Percentiles rank a stretch among this genome's conserved stretches.
These are phyloP conservation scores for Fusarium sp. DNA, from an alignment of 2,329 filamentous ascomycete genomes.

Conservation along the genomic window DNA sequence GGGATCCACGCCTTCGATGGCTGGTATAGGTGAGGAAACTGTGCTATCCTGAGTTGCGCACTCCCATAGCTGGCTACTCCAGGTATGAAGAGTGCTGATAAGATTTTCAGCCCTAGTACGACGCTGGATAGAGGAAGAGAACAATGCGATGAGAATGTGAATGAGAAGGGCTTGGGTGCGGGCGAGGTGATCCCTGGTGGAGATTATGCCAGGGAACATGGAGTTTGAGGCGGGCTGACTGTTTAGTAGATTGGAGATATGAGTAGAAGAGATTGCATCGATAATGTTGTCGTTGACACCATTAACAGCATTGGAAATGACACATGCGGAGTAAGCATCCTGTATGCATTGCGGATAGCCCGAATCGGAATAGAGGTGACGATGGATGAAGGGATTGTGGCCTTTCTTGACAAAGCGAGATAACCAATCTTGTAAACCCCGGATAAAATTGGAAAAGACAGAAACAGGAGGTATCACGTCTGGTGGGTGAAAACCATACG, in stretches of 20 bases:
- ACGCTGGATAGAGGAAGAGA: neutral
- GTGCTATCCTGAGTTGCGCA: neutral
- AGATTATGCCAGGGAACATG: neutral
- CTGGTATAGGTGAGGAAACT: neutral
- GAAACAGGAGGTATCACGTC: neutral
- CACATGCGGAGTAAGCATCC: neutral
- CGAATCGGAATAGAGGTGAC: neutral
- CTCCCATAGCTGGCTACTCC: neutral
- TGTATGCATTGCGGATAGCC: slow-evolving; percentile 1
- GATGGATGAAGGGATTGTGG: neutral
- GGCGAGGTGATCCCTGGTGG: neutral
- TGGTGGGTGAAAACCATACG: neutral
- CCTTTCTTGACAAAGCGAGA: neutral
- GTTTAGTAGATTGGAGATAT: neutral
- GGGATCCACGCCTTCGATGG: rapidly evolving
- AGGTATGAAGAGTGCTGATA: neutral
- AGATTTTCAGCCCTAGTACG: neutral
- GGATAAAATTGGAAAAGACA: neutral
- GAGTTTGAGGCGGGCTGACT: rapidly evolving
- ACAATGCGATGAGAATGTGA: neutral
- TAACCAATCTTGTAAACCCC: neutral
- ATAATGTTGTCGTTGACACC: neutral
- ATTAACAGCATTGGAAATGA: rapidly evolving
- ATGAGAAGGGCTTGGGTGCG: neutral
- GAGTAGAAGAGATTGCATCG: neutral